Conservation (phyloP, 495 filamentous ascomycete species). For the Penicillium roqueforti region DNA sequence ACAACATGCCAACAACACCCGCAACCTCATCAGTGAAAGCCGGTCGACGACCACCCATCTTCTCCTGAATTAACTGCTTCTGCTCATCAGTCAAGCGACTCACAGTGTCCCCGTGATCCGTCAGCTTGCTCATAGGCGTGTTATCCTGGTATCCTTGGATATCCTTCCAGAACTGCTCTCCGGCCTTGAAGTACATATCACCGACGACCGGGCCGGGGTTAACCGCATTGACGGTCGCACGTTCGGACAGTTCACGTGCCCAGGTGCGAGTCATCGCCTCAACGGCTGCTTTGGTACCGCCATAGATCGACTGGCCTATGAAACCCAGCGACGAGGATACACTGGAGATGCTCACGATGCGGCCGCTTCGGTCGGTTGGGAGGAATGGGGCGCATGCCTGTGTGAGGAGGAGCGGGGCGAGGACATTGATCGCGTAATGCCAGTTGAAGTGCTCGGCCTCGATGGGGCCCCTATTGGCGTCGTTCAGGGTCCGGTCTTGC, state of each 20-base stretch:
- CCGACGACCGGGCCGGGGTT: conserved; percentile 87
- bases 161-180: conserved; percentile 50
- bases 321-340: conserved; percentile 69
- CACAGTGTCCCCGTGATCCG: conserved; percentile 39
- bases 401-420: conserved; percentile 75
- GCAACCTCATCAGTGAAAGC: conserved; percentile 76
- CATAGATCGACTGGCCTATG: conserved; percentile 70
- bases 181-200: conserved; percentile 63
- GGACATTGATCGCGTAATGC: conserved; percentile 79
- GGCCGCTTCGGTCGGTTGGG: conserved; percentile 67
- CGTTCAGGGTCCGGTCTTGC: conserved; percentile 54
- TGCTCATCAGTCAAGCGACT: conserved; percentile 57
- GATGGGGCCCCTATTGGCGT: conserved; percentile 46
- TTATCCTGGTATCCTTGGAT: conserved; percentile 61
- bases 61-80: conserved; percentile 52
- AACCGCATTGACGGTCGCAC: conserved; percentile 77
- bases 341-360: conserved; percentile 74
- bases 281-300: conserved; percentile 82
- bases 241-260: conserved; percentile 73
- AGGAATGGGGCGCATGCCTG: conserved; percentile 68
- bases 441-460: conserved; percentile 57
- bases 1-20: conserved; percentile 81
- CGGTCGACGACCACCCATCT: conserved; percentile 61
- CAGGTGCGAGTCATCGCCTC: conserved; percentile 93
- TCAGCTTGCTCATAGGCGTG: conserved; percentile 58